phyloP scores from a whole-genome alignment of 805 yeast species.

The Candida ipomoeae region DNA sequence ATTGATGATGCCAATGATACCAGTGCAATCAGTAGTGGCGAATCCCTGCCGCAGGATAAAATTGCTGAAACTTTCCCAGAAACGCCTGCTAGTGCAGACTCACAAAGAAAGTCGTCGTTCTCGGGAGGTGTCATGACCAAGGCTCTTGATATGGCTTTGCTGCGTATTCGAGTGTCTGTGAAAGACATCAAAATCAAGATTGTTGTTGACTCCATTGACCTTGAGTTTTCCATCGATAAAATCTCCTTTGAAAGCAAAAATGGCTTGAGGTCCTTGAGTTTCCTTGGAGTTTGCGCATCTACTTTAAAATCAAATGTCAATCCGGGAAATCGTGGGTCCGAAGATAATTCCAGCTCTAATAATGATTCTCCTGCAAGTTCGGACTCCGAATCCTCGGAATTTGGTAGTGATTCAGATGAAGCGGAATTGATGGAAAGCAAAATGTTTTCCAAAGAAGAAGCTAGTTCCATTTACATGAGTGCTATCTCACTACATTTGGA shows the following conservation, averaged over 20 bases:
- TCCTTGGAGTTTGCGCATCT: slow-evolving; percentile 33
- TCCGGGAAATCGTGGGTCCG: slow-evolving; percentile 22
- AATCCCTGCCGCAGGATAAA: not conserved
- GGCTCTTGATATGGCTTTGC: slow-evolving; percentile 65
- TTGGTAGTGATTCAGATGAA: slow-evolving; percentile 20
- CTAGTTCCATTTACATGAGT: slow-evolving; percentile 75
- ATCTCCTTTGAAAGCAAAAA: slow-evolving; percentile 38
- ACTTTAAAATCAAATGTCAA: slow-evolving; percentile 18
- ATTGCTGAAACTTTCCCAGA: not conserved
- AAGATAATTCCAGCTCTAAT: not conserved
- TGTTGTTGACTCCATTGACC: slow-evolving; percentile 42
- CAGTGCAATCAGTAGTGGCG: not conserved
- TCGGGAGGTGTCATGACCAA: slow-evolving; percentile 55
- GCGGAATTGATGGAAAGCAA: slow-evolving; percentile 53
- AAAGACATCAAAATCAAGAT: slow-evolving; percentile 45
- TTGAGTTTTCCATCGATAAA: slow-evolving; percentile 30
- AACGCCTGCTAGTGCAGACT: not conserved
- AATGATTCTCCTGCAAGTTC: not conserved
- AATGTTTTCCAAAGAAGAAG: slow-evolving; percentile 64
- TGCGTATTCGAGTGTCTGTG: slow-evolving; percentile 53
- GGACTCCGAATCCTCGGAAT: slow-evolving; percentile 4
- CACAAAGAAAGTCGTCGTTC: slow-evolving; percentile 18
- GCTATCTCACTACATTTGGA: slow-evolving; percentile 56
- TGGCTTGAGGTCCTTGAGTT: slow-evolving; percentile 41
- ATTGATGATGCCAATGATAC: not conserved